Conservation (phyloP, 192 early-diverging fungal species). For the Backusella parvicylindrica region DNA sequence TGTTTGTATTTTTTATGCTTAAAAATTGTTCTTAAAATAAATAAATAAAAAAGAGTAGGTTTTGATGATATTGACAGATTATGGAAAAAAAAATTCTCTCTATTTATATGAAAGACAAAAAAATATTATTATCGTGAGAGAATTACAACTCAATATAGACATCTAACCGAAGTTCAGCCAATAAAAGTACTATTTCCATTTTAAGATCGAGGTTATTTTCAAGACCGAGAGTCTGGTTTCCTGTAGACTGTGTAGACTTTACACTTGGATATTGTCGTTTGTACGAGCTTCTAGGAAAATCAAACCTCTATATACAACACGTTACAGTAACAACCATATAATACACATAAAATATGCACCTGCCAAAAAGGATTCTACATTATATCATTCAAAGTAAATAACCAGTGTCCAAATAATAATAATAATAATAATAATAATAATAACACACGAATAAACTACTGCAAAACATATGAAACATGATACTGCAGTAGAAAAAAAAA, state of each 20-base stretch:
- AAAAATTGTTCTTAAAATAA: background rate
- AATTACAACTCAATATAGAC: background rate
- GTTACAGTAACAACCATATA: background rate
- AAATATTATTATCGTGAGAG: background rate
- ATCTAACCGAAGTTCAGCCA: background rate
- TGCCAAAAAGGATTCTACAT: too few species aligned
- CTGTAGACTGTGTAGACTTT: background rate
- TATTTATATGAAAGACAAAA: background rate
- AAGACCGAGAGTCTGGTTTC: background rate
- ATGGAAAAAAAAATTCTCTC: background rate
- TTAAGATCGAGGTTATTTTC: background rate
- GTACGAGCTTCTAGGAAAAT: background rate
- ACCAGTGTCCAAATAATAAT: too few species aligned
- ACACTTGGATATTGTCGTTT: background rate
- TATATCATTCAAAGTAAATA: too few species aligned
- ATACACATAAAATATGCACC: too few species aligned
- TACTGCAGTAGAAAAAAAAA: background rate
- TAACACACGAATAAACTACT: background rate
- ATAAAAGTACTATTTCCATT: background rate
- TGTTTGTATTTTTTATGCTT: background rate
- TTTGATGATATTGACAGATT: background rate
- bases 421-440: too few species aligned
- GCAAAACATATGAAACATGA: background rate
- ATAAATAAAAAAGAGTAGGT: background rate
- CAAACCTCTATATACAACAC: background rate